Base-by-base conservation (phyloP, 1,284 basidiomycete genomes). In the Tranzscheliella williamsii region DNA sequence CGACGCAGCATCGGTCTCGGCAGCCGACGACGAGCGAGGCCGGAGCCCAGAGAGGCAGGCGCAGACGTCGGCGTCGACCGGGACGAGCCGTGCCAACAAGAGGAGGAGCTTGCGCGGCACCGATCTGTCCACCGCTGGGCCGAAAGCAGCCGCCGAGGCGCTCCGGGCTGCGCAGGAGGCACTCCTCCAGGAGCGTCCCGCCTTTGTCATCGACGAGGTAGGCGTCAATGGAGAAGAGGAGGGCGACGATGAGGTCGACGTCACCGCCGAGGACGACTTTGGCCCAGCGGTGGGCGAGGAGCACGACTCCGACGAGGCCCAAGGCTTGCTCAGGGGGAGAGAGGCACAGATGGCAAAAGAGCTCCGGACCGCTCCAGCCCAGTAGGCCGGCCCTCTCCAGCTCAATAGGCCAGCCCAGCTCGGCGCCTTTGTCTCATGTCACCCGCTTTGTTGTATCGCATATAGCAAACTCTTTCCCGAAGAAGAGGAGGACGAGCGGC, bases 161-260 rank as follows among this genome's bases (percentile, higher is more conserved):
- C 36, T 72, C 23, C 52, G 66, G 9, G 67, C 61, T 2, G 70
- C 70, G 5, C 64, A 70, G 34, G 67, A 66, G 29, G 58, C 70
- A 7, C 42, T 72, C 9, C 35, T 60, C 27, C 65, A 70, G 27
- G 67, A 72, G 23, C 55, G 70, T 16, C 50, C 52, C 13, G 63
- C 65, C 3, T 72, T 72, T 52, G 54, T 72, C 8, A 72, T 72
- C n/a, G 70, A 72, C 26, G 70, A 70, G 32, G 65, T 69, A 2
- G 56, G 53, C 13, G 23, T 37, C 1, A 17, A 32, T 16, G 45
- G 22, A 17, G 63, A 55, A 13, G 57, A 60, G 4, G 61, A 46
- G 4, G 48, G 26, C 11, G 48, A 33, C 2, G 50, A 67, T 12
- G 60, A 55, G 0, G 55, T 16, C 1, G 55, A 55, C 15, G 45